Conservation (phyloP, 345 rosid species). For the Turnera subulata region DNA sequence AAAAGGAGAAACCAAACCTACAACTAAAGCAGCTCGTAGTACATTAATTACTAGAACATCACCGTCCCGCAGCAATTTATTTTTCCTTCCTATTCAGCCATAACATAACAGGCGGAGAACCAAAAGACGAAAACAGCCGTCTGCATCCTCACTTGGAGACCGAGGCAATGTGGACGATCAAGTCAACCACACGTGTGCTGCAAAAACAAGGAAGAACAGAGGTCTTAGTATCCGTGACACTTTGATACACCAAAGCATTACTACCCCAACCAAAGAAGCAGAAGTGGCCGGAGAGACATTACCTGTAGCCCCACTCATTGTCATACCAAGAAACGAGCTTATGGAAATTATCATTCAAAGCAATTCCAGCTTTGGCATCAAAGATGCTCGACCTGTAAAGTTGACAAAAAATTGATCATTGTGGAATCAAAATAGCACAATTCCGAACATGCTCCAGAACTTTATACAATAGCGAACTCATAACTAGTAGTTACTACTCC, state of each 20-base stretch:
- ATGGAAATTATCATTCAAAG: slow-evolving; percentile 15
- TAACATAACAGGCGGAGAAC: background rate
- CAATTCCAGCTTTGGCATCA: slow-evolving; percentile 33
- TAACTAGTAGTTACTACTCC: no score
- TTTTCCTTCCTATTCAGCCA: background rate
- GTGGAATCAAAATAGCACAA: no score
- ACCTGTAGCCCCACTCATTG: slow-evolving; percentile 33
- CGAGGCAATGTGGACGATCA: slow-evolving; percentile 12
- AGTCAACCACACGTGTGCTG: slow-evolving; percentile 28
- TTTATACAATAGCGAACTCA: no score
- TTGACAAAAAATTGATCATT: background rate
- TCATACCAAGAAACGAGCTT: slow-evolving; percentile 28
- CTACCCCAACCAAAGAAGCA: background rate
- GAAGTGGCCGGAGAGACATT: background rate
- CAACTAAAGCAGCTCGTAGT: background rate
- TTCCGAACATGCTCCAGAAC: no score
- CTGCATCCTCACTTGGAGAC: background rate
- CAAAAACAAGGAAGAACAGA: background rate
- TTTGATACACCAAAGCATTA: background rate
- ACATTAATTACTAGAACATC: background rate
- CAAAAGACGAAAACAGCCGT: no score
- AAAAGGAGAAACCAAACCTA: background rate
- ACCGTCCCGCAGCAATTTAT: background rate
- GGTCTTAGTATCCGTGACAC: background rate
- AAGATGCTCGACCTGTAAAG: slow-evolving; percentile 25